Conservation (phyloP, 2,329 filamentous ascomycete genomes). For the Cordyceps militaris region DNA sequence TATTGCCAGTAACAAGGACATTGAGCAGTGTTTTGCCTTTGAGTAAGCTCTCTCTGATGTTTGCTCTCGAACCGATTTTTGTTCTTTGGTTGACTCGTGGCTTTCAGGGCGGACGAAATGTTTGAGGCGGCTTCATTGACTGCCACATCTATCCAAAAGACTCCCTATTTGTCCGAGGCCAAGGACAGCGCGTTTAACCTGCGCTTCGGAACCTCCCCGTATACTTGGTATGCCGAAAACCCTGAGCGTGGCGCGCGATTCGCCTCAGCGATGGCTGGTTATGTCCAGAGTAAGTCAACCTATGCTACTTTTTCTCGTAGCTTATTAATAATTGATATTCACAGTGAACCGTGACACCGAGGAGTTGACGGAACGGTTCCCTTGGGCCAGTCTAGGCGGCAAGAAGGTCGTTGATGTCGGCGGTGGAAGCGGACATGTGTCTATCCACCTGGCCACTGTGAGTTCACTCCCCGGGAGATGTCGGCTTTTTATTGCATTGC, state of each 20-base stretch:
- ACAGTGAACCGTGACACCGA: slow-evolving; percentile 13
- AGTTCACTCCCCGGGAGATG: background rate
- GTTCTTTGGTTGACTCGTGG: background rate
- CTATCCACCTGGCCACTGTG: slow-evolving; percentile 5
- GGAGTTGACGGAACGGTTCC: slow-evolving; percentile 16
- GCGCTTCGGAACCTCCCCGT: slow-evolving; percentile 13
- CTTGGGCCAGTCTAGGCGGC: slow-evolving; percentile 16
- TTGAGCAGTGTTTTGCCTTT: slow-evolving; percentile 14
- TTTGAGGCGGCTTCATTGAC: slow-evolving; percentile 20
- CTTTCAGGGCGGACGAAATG: slow-evolving; percentile 22
- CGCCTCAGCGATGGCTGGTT: slow-evolving; percentile 16
- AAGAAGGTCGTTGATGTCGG: slow-evolving; percentile 21
- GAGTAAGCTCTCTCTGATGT: background rate
- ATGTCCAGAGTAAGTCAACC: background rate
- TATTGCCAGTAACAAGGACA: slow-evolving; percentile 15
- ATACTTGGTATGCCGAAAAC: slow-evolving; percentile 17
- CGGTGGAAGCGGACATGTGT: slow-evolving; percentile 20
- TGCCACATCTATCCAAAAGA: slow-evolving; percentile 14
- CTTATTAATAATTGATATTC: background rate
- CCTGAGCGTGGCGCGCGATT: slow-evolving; percentile 13
- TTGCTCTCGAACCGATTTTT: no score
- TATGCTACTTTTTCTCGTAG: background rate
- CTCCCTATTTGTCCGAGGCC: slow-evolving; percentile 17
- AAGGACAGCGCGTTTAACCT: slow-evolving; percentile 17
- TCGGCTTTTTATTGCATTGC: no score